Percentiles rank a stretch among this genome's conserved stretches.
Evolutionary conservation across 2,329 filamentous ascomycete species (phyloP).

Genomic region (Aspergillus latus): DNA sequence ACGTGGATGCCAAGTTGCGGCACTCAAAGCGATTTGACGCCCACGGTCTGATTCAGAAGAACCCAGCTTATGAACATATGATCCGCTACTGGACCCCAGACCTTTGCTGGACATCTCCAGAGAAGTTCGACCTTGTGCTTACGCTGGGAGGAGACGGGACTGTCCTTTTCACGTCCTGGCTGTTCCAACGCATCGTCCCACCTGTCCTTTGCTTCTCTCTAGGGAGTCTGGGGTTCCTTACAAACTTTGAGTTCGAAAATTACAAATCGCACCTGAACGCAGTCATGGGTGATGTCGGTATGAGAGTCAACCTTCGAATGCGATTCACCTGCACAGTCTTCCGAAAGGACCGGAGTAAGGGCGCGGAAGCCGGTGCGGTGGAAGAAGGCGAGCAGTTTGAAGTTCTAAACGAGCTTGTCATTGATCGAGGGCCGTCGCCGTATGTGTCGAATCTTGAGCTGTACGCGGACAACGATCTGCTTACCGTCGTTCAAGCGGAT

Average conservation of each 20-base stretch:
- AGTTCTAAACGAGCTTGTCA: slow-evolving; percentile 96
- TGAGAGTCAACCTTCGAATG: slow-evolving; percentile 98
- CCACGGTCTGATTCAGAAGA: slow-evolving; percentile 67
- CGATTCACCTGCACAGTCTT: slow-evolving; percentile 98
- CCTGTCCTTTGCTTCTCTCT: slow-evolving; percentile 89
- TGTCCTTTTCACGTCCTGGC: slow-evolving; percentile 91
- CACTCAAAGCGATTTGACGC: slow-evolving; percentile 86
- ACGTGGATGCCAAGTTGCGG: slow-evolving; percentile 90
- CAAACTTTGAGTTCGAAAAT: slow-evolving; percentile 90
- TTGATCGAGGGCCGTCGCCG: slow-evolving; percentile 92
- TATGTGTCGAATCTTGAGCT: slow-evolving; percentile 97
- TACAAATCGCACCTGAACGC: slow-evolving; percentile 85
- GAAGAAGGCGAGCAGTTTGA: slow-evolving; percentile 96
- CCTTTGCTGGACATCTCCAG: slow-evolving; percentile 88
- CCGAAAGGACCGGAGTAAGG: slow-evolving; percentile 58
- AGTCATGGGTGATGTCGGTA: slow-evolving; percentile 90
- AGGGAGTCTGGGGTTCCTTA: slow-evolving; percentile 90
- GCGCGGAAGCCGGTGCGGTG: slow-evolving; percentile 56
- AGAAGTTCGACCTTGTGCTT: slow-evolving; percentile 93
- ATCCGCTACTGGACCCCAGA: slow-evolving; percentile 96
- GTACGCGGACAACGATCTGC: slow-evolving; percentile 89
- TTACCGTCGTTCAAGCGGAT: slow-evolving; percentile 94
- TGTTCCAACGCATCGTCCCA: slow-evolving; percentile 93
- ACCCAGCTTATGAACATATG: slow-evolving; percentile 77
- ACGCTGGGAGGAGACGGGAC: slow-evolving; percentile 96